Conservation (phyloP, 2,329 filamentous ascomycete genomes). For the Myriosclerotinia scirpicola region DNA sequence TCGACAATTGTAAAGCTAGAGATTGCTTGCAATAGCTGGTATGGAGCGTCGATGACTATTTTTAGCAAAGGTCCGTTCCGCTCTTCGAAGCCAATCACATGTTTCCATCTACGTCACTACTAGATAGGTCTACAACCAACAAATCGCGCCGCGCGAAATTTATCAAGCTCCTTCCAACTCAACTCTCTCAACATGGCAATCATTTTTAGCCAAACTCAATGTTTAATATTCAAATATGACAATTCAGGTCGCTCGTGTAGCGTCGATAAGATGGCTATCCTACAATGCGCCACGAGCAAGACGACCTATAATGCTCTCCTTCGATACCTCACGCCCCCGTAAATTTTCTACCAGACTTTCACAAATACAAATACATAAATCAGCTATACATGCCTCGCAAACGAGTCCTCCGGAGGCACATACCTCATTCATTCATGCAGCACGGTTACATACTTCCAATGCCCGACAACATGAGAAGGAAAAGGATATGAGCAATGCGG, state of each 20-base stretch:
- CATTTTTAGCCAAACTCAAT: conserved; percentile 33
- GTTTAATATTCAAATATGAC: conserved; percentile 33
- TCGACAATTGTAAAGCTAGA: too few relatives aligned
- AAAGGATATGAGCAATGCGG: conserved; percentile 35
- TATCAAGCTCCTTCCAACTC: conserved; percentile 26
- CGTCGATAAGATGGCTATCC: conserved; percentile 34
- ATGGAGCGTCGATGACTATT: background rate
- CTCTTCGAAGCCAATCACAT: conserved; percentile 30
- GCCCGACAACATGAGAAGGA: conserved; percentile 7
- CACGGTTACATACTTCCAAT: conserved; percentile 15
- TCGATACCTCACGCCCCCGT: conserved; percentile 12
- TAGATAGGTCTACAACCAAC: background rate
- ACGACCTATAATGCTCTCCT: conserved; percentile 22
- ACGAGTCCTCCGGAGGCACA: background rate
- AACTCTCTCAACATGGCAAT: conserved; percentile 27
- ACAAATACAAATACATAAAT: conserved; percentile 16
- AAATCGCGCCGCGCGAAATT: conserved; percentile 26
- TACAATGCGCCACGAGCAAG: conserved; percentile 29
- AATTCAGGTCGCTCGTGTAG: conserved; percentile 34
- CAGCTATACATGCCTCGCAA: conserved; percentile 12
- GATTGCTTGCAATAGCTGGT: too few relatives aligned
- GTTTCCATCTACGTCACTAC: conserved; percentile 35
- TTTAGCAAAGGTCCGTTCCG: conserved; percentile 3
- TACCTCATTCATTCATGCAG: background rate
- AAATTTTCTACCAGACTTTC: background rate